These are phyloP conservation scores for Erodium trifolium DNA, from an alignment of 441 rosid species.

Conservation along the genomic window DNA sequence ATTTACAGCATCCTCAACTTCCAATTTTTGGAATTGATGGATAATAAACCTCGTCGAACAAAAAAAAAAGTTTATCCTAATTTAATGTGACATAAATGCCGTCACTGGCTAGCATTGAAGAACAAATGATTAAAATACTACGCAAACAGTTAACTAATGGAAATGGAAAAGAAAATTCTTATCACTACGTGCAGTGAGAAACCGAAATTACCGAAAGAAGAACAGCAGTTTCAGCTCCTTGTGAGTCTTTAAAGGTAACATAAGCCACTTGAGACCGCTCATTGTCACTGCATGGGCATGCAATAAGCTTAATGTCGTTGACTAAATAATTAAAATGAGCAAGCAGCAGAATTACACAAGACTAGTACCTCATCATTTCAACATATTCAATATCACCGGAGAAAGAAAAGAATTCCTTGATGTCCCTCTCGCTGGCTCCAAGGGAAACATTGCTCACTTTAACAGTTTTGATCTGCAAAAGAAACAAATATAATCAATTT, in stretches of 20 bases:
- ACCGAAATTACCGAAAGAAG: slow-evolving; percentile 56
- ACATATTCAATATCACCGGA: slow-evolving; percentile 80
- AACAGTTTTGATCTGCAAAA: slow-evolving; percentile 53
- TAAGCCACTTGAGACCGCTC: slow-evolving; percentile 57
- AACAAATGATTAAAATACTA: no score
- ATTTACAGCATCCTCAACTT: no score
- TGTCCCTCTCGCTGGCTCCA: slow-evolving; percentile 56
- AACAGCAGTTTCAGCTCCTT: slow-evolving; percentile 87
- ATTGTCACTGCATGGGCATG: slow-evolving; percentile 35
- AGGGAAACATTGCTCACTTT: slow-evolving; percentile 76
- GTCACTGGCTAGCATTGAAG: no score
- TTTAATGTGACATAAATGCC: no score
- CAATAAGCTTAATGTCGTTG: slow-evolving; percentile 3
- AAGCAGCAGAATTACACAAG: neutral
- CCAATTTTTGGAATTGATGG: no score
- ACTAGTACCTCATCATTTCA: slow-evolving; percentile 51
- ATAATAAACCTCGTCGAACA: no score
- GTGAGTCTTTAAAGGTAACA: slow-evolving; percentile 78
- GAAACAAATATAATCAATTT: slow-evolving; percentile 11
- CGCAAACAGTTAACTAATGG: no score
- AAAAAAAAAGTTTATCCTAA: no score
- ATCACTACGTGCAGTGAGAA: no score
- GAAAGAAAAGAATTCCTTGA: slow-evolving; percentile 81
- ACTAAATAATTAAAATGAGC: neutral
- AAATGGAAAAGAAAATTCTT: no score